Conservation (phyloP, 208 protist species). For the Trypanosoma avium region DNA sequence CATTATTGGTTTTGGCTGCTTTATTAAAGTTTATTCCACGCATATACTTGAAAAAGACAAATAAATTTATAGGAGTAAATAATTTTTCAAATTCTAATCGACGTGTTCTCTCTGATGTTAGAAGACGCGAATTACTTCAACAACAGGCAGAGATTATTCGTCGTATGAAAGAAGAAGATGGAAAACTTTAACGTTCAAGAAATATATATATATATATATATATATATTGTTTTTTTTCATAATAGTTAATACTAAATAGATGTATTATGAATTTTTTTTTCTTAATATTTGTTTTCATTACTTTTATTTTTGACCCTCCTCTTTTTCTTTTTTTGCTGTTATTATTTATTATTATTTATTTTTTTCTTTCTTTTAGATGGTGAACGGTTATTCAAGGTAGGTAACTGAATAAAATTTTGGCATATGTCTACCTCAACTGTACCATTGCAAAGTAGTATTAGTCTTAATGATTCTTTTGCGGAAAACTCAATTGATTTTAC, state of each 20-base stretch:
- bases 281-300: background rate
- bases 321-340: background rate
- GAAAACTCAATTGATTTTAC: constrained; percentile 29
- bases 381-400: no score
- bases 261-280: background rate
- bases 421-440: constrained; percentile 6
- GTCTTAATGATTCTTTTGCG: background rate
- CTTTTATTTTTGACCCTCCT: background rate
- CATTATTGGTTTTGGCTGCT: constrained; percentile 42
- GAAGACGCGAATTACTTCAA: constrained; percentile 36
- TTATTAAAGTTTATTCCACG: constrained; percentile 35
- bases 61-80: constrained; percentile 24
- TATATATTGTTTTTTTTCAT: background rate
- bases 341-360: background rate
- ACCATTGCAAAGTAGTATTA: constrained; percentile 21
- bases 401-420: background rate
- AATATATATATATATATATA: background rate
- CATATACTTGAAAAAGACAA: constrained; percentile 34
- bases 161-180: constrained; percentile 70
- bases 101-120: constrained; percentile 26
- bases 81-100: constrained; percentile 20
- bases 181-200: background rate
- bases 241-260: background rate
- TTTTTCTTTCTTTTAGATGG: constrained; percentile 3
- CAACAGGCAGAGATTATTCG: constrained; percentile 58